Evolutionary conservation across 331 rosid species (phyloP), one percentile per base, ranked within the genome.

Genomic region (Pyrus hybrid): DNA sequence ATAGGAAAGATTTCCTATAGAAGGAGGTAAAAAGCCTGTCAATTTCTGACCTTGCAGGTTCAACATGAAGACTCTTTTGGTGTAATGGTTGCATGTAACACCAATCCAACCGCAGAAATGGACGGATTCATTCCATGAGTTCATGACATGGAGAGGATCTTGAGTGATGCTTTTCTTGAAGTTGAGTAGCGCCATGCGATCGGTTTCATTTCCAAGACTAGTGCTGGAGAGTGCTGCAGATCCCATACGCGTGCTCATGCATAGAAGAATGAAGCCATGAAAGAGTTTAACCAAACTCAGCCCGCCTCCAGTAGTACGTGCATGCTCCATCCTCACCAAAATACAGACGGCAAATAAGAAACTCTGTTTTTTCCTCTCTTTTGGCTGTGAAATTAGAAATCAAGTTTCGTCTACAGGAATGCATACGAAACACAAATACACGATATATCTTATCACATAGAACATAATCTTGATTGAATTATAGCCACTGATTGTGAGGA

Each of bases 1-100:
- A 26, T 56, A 28, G 63, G 89, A 67, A 67, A 88, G 87, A 56
- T 85, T 91, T 54, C 91, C 90, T 4, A 85, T 77, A 1, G 87
- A 85, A 58, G 77, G 80, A 65, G 91, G 11, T 67, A 85, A 10
- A 14, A 76, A 58, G 20, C 89, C 89, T 4, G 17, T 20, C 61
- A 88, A 1, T 2, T 28, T 11, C 1, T 22, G 25, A 23, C 4
- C 61, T 33, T 29, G 9, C 11, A 88, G 79, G 77, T 58, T 45
- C 75, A 91, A 37, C 8, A 22, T 11, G 54, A 56, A 18, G 17
- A 87, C 87, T 73, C 87, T 74, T 64, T 72, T 70, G 43, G 25
- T 78, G 72, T 73, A 37, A 75, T 1, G 3, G n/a, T 70, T 84
- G 84, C 96, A 88, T 10, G 80, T 79, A 30, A 91, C 70, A 23